A percentile compares a stretch with the other conserved stretches of the same genome.
Conservation (phyloP, 805 yeast species). For the Pichia nakasei region DNA sequence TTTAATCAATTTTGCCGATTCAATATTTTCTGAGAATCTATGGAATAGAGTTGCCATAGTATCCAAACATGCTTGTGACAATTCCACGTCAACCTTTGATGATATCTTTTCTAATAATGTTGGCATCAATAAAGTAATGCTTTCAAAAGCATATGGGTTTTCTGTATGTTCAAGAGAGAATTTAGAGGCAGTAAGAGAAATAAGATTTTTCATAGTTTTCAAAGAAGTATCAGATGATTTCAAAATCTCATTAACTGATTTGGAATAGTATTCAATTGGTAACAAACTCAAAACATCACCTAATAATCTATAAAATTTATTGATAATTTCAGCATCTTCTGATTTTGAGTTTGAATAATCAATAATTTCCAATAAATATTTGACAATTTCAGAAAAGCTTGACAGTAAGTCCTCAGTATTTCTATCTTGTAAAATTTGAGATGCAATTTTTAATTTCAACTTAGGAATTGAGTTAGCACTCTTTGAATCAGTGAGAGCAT, state of each 20-base stretch:
- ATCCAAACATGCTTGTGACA: conserved; percentile 64
- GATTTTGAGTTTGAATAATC: conserved; percentile 24
- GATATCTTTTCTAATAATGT: conserved; percentile 35
- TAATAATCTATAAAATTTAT: conserved; percentile 45
- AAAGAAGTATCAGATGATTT: conserved; percentile 30
- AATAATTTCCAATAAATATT: conserved; percentile 31
- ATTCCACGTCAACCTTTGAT: conserved; percentile 32
- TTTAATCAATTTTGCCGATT: conserved; percentile 37
- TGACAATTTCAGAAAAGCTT: conserved; percentile 23
- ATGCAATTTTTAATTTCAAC: conserved; percentile 31
- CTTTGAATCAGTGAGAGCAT: conserved; percentile 35
- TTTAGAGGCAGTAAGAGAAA: conserved; percentile 54
- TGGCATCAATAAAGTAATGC: conserved; percentile 44
- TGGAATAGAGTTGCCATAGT: conserved; percentile 53
- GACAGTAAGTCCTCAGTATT: conserved; percentile 16
- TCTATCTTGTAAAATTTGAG: conserved; percentile 25
- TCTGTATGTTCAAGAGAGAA: conserved; percentile 59
- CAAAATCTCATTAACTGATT: conserved; percentile 42
- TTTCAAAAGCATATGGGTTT: conserved; percentile 38
- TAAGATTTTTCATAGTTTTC: conserved; percentile 51
- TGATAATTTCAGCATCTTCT: conserved; percentile 30
- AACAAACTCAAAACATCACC: conserved; percentile 57
- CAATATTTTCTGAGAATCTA: conserved; percentile 49
- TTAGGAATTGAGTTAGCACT: conserved; percentile 34
- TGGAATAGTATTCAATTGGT: conserved; percentile 67